Base-by-base conservation (phyloP, 2,329 filamentous ascomycete species). In the Colletotrichum lentis region DNA sequence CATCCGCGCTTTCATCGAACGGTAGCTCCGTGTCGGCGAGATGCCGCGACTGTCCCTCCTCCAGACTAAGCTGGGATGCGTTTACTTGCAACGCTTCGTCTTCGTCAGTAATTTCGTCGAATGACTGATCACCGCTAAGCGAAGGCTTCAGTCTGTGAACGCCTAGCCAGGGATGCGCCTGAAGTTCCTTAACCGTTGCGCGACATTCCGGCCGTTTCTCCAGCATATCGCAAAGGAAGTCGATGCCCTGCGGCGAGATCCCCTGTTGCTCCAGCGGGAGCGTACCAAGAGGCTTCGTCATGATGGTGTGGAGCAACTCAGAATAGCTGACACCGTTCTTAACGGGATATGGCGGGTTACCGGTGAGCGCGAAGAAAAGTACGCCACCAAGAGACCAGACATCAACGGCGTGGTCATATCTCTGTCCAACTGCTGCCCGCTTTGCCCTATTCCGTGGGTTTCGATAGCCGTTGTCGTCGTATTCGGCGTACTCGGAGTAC, bases 371-470 rank as follows among this genome's bases (percentile, higher is more conserved):
- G 74, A 92, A 96, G 80, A 94, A 99, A 6, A 98, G 80, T 1
- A 99, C 96, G 16, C 94, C 96, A 18, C 93, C 96, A 54, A 97
- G 88, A 0, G 96, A 98, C 95, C 96, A 99, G 70, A 97, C 92
- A 76, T 99, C 96, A 39, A 98, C 92, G 1, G 94, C 93, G 70
- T 97, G 93, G 75, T 90, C 93, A 77, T 99, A 99, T 24, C 93
- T 89, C 74, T 89, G 87, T 62, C 79, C 86, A 71, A 80, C 77
- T 14, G 75, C 73, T 66, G 75, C 74, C 46, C 90, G 87, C 24
- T 88, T 85, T 73, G 88, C 85, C 72, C 89, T 90, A 65, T 86
- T 86, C n/a, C 88, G 85, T 39, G 85, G 84, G 44, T 84, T 85
- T 44, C 89, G 83, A 68, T 89, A 85, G n/a, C 87, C 89, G 56